Evolutionary conservation across 2,329 filamentous ascomycete species (phyloP).

Genomic region (Amphichorda felina): DNA sequence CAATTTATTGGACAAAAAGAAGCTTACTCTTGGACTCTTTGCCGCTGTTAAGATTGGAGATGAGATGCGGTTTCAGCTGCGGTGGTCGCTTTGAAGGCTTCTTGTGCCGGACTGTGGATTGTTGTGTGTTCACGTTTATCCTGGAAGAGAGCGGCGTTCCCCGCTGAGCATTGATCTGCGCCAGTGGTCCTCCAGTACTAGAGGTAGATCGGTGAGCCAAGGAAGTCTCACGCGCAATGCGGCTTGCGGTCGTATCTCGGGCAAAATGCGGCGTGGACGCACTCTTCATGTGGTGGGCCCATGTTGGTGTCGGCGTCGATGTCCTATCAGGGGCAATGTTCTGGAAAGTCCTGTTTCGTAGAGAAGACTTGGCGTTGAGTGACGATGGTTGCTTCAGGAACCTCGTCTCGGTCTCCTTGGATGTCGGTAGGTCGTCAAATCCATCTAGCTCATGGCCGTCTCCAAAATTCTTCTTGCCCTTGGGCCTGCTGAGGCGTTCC

Average conservation of each 20-base stretch:
- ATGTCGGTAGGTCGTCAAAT: conserved; percentile 92
- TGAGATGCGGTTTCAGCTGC: conserved; percentile 73
- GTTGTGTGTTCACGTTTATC: conserved; percentile 31
- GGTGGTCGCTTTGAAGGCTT: conserved; percentile 46
- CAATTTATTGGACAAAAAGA: background rate
- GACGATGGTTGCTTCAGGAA: conserved; percentile 71
- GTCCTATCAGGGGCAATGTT: conserved; percentile 35
- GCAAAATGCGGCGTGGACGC: conserved; percentile 50
- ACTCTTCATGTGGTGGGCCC: conserved; percentile 34
- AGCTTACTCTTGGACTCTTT: conserved; percentile 71
- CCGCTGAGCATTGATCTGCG: conserved; percentile 42
- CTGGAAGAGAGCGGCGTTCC: conserved; percentile 40
- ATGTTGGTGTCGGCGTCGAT: conserved; percentile 28
- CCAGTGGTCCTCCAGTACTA: conserved; percentile 39
- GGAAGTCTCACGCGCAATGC: conserved; percentile 50
- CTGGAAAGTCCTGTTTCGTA: conserved; percentile 45
- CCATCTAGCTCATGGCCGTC: conserved; percentile 85
- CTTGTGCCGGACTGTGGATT: conserved; percentile 35
- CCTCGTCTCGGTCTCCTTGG: conserved; percentile 65
- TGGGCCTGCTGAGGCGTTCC: conserved; percentile 63
- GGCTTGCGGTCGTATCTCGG: conserved; percentile 52
- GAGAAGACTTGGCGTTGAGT: conserved; percentile 51
- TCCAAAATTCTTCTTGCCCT: conserved; percentile 52
- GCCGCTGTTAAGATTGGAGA: conserved; percentile 66
- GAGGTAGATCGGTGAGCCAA: conserved; percentile 47